Evolutionary conservation across 2,329 filamentous ascomycete species (phyloP).

Genomic region (Coniochaeta sp.): DNA sequence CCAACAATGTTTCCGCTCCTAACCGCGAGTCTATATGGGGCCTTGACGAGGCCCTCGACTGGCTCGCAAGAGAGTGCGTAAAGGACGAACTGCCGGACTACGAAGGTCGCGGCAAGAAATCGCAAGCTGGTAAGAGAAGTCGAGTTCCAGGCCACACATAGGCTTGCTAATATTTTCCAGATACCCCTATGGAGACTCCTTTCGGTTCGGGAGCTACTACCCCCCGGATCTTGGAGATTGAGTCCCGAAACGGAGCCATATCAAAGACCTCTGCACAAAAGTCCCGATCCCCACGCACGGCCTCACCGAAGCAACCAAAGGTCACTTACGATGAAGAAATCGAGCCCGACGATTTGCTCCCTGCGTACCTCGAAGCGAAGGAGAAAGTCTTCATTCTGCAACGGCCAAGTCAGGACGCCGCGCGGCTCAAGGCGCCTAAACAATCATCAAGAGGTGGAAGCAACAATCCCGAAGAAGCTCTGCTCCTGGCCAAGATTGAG

Average conservation of each 20-base stretch:
- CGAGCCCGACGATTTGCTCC: constrained; percentile 67
- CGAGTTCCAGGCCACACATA: background rate
- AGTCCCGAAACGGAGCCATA: constrained; percentile 17
- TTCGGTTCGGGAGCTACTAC: constrained; percentile 42
- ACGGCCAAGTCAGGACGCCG: constrained; percentile 39
- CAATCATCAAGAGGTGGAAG: constrained; percentile 18
- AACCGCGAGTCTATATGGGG: constrained; percentile 71
- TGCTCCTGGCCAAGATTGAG: constrained; percentile 65
- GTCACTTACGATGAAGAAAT: constrained; percentile 61
- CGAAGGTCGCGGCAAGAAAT: constrained; percentile 41
- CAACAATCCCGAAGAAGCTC: constrained; percentile 46
- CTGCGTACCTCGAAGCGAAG: constrained; percentile 71
- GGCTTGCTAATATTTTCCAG: constrained; percentile 17
- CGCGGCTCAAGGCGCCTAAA: constrained; percentile 26
- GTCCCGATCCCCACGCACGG: constrained; percentile 17
- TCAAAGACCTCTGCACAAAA: constrained; percentile 26
- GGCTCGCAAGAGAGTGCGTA: constrained; percentile 73
- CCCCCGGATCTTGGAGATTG: constrained; percentile 32
- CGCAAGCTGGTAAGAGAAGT: constrained; percentile 19
- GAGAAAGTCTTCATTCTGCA: constrained; percentile 57
- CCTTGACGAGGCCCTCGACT: constrained; percentile 80
- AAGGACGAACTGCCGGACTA: constrained; percentile 66
- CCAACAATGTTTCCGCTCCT: constrained; percentile 48
- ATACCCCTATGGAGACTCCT: constrained; percentile 43
- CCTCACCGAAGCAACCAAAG: constrained; percentile 27